phyloP scores from a whole-genome alignment of 1,284 basidiomycete genomes.

The Cystobasidium pallidum region DNA sequence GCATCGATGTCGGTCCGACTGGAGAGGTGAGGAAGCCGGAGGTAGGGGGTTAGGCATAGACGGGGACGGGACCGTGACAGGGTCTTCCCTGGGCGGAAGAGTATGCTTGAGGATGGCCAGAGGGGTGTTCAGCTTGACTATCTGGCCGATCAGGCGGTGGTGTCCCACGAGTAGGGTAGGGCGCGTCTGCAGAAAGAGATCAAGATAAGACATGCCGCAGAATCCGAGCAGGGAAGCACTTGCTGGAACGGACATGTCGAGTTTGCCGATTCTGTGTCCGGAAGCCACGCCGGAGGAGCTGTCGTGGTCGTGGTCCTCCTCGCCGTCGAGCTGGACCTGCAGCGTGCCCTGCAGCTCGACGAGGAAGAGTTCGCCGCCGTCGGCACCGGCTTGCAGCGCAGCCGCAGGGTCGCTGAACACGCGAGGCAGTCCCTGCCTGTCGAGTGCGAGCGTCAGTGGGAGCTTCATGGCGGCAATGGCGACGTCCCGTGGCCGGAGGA shows the following conservation, averaged over 20 bases:
- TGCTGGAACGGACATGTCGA: constrained; percentile 51
- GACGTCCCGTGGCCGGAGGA: too few relatives aligned
- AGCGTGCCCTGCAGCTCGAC: constrained; percentile 52
- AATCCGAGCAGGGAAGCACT: background rate
- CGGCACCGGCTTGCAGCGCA: constrained; percentile 3
- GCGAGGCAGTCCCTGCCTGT: background rate
- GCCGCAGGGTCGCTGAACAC: constrained; percentile 8
- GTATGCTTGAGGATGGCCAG: constrained; percentile 50
- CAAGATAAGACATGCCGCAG: background rate
- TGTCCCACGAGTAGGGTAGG: constrained; percentile 52
- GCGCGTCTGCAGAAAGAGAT: constrained; percentile 44
- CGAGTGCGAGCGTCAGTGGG: constrained; percentile 24
- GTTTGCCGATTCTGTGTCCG: constrained; percentile 49
- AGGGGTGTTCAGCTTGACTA: constrained; percentile 49
- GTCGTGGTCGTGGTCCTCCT: background rate
- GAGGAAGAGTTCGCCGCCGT: constrained; percentile 48
- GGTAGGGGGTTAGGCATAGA: background rate
- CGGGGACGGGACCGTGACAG: background rate
- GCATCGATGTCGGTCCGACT: background rate
- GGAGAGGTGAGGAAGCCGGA: constrained; percentile 1
- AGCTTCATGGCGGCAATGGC: background rate
- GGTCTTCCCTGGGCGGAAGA: background rate
- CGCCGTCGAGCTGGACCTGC: constrained; percentile 35
- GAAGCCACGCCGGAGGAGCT: background rate
- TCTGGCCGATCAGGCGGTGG: constrained; percentile 51